Percentiles rank a stretch among this genome's conserved stretches.
Conservation (phyloP, 768 basidiomycete species). For the Agrocybe praecox region DNA sequence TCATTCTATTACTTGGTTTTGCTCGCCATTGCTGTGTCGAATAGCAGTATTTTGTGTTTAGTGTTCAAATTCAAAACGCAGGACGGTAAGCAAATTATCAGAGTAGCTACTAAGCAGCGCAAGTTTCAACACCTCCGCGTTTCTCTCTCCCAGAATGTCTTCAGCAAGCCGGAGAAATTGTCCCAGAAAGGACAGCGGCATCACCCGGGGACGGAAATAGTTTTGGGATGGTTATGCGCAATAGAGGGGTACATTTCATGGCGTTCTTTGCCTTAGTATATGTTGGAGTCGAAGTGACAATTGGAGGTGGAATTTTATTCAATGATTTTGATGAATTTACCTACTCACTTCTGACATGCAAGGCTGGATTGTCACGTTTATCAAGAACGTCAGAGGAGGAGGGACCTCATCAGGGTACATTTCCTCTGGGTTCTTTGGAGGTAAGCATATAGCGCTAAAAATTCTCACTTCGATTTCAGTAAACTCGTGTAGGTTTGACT, state of each 20-base stretch:
- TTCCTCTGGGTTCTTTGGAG: constrained; percentile 54
- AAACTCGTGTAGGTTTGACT: constrained; percentile 48
- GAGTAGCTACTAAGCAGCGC: constrained; percentile 21
- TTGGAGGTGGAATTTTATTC: constrained; percentile 30
- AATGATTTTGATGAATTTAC: neutral
- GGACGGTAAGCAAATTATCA: constrained; percentile 53
- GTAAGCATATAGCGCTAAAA: constrained; percentile 25
- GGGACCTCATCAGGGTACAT: constrained; percentile 51
- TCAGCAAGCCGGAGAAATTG: constrained; percentile 49
- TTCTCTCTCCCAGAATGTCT: constrained; percentile 59
- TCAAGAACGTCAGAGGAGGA: constrained; percentile 35
- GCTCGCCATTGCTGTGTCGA: constrained; percentile 64
- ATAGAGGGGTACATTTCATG: constrained; percentile 58
- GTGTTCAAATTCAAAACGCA: constrained; percentile 74
- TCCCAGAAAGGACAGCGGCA: constrained; percentile 34
- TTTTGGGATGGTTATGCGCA: constrained; percentile 49
- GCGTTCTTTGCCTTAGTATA: constrained; percentile 68
- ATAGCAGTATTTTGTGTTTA: constrained; percentile 47
- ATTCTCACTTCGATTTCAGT: neutral
- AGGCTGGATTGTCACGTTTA: constrained; percentile 72
- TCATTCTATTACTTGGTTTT: constrained; percentile 78
- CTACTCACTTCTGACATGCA: neutral
- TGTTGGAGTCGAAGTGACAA: constrained; percentile 68
- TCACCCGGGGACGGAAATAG: constrained; percentile 37
- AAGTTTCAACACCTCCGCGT: neutral